Percentiles rank a stretch among this genome's conserved stretches.
These are phyloP conservation scores for Ceriops decandra DNA, from an alignment of 345 rosid species.

Conservation along the genomic window DNA sequence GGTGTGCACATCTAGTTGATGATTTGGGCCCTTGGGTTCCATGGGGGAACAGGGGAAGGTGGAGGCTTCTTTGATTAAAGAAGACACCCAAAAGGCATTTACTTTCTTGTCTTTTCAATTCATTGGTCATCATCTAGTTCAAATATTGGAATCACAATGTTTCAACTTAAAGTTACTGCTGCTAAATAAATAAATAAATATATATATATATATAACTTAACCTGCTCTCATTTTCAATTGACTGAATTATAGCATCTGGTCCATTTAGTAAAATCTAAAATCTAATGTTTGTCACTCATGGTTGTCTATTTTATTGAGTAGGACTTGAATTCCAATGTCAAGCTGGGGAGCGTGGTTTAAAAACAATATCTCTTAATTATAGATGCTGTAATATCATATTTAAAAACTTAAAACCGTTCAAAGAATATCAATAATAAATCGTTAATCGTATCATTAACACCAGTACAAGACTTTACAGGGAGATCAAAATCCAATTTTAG, in stretches of 20 bases:
- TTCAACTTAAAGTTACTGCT: conserved; percentile 42
- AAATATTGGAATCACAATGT: conserved; percentile 36
- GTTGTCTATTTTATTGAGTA: no score
- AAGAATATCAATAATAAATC: no score
- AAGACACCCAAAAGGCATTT: conserved; percentile 26
- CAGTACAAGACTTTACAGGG: no score
- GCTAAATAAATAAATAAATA: background rate
- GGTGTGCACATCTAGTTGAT: conserved; percentile 26
- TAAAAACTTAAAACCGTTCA: no score
- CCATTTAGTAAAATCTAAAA: background rate
- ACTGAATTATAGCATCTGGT: background rate
- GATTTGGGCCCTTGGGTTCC: conserved; percentile 20
- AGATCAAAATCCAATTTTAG: no score
- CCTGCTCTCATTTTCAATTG: conserved; percentile 19
- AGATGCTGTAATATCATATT: no score
- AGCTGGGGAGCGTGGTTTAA: no score
- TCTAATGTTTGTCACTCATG: background rate
- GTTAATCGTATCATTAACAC: no score
- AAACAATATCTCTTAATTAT: no score
- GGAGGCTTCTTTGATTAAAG: conserved; percentile 29
- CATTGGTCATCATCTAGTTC: conserved; percentile 26
- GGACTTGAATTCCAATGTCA: no score
- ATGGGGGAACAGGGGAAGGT: conserved; percentile 17
- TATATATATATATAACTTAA: background rate
- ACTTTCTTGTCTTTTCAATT: conserved; percentile 26